Conservation (phyloP, 2,329 filamentous ascomycete genomes). For the Penicillium sp. region DNA sequence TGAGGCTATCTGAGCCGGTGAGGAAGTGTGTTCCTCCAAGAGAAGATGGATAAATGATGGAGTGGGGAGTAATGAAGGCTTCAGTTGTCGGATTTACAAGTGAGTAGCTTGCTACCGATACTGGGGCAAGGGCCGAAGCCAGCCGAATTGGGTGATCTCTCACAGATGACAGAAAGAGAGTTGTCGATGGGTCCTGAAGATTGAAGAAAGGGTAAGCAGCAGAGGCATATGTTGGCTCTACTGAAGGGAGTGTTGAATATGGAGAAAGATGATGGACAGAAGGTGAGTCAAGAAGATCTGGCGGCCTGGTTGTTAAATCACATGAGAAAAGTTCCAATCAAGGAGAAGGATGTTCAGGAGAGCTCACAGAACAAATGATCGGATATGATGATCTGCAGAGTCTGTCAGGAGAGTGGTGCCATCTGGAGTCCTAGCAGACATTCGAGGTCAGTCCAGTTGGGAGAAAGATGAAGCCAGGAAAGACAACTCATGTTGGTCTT, state of each 20-base stretch:
- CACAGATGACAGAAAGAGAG: constrained; percentile 53
- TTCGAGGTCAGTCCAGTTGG: not conserved
- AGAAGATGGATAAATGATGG: constrained; percentile 52
- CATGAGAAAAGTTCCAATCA: not conserved
- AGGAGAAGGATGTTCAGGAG: not conserved
- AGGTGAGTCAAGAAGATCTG: constrained; percentile 47
- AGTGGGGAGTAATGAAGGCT: constrained; percentile 55
- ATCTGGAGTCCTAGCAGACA: constrained; percentile 49
- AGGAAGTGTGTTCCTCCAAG: constrained; percentile 54
- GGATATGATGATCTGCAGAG: constrained; percentile 52
- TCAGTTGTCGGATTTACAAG: constrained; percentile 58
- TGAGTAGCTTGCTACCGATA: constrained; percentile 54
- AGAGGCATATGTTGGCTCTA: constrained; percentile 55
- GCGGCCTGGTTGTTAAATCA: constrained; percentile 37
- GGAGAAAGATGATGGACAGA: constrained; percentile 42
- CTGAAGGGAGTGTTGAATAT: constrained; percentile 48
- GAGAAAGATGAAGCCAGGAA: not conserved
- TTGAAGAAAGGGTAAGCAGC: constrained; percentile 57
- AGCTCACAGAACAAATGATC: constrained; percentile 55
- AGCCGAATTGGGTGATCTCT: constrained; percentile 59
- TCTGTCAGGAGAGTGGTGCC: constrained; percentile 59
- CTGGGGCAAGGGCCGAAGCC: constrained; percentile 54
- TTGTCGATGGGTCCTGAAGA: constrained; percentile 50
- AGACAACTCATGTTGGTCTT: not conserved
- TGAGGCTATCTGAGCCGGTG: constrained; percentile 55